Percentiles rank a stretch among this genome's conserved stretches.
phyloP scores from a whole-genome alignment of 148 eudicot genomes.

The Silene uniflora region DNA sequence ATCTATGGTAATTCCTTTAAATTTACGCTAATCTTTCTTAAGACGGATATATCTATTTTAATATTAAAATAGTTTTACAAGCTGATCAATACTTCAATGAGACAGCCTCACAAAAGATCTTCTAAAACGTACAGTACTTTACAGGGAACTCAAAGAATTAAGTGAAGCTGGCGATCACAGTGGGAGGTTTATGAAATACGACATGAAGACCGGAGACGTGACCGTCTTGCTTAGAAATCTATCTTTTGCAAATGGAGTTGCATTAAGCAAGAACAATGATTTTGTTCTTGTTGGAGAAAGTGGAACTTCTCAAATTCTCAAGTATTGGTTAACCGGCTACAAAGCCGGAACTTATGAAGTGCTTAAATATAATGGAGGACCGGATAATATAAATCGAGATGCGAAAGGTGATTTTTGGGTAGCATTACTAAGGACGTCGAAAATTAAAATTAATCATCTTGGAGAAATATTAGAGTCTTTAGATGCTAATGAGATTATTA shows the following conservation, averaged over 20 bases:
- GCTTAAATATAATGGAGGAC: constrained; percentile 10
- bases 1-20: too few species aligned
- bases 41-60: too few species aligned
- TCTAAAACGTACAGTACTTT: background rate
- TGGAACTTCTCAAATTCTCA: background rate
- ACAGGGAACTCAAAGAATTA: constrained; percentile 12
- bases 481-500: background rate
- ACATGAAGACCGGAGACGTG: constrained; percentile 13
- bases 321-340: constrained; percentile 32
- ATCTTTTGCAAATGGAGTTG: constrained; percentile 25
- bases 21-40: too few species aligned
- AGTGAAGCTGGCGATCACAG: constrained; percentile 7
- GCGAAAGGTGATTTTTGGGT: constrained; percentile 25
- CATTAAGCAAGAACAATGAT: constrained; percentile 23
- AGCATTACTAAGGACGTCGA: constrained; percentile 9
- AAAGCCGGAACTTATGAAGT: constrained; percentile 16
- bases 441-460: constrained; percentile 16
- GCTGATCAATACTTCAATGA: too few species aligned
- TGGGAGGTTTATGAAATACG: constrained; percentile 29
- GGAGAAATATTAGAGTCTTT: constrained; percentile 18
- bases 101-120: background rate
- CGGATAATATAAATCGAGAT: constrained; percentile 26
- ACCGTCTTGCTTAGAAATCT: constrained; percentile 20
- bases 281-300: constrained; percentile 31
- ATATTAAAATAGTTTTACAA: too few species aligned